Percentiles rank a stretch among this genome's conserved stretches.
phyloP scores from a whole-genome alignment of 257 asterid genomes.

The Eucommia ulmoides region DNA sequence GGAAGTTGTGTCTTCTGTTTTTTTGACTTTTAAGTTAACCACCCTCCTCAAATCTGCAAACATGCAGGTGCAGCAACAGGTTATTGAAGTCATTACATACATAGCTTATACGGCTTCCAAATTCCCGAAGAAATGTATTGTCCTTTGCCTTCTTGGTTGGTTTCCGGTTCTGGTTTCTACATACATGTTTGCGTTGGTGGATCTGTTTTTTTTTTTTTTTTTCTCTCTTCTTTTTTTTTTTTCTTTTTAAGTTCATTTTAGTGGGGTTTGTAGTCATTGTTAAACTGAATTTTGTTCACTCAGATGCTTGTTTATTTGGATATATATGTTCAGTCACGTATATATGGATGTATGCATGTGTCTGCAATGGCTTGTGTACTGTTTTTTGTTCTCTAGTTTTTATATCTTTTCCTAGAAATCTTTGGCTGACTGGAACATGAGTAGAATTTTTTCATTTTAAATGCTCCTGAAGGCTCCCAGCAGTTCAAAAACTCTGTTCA shows the following conservation, averaged over 20 bases:
- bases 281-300: too few species aligned
- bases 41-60: neutral
- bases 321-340: neutral
- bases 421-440: too few species aligned
- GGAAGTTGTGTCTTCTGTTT: constrained; percentile 4
- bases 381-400: too few species aligned
- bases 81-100: constrained; percentile 58
- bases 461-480: too few species aligned
- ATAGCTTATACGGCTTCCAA: constrained; percentile 73
- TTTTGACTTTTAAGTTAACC: constrained; percentile 11
- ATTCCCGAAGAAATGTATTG: constrained; percentile 85
- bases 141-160: constrained; percentile 78
- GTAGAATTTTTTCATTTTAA: too few species aligned
- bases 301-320: too few species aligned
- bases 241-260: too few species aligned
- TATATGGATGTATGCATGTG: neutral
- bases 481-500: too few species aligned
- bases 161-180: neutral
- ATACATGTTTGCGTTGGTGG: neutral
- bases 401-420: too few species aligned
- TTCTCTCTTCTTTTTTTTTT: too few species aligned
- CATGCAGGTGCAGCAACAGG: constrained; percentile 94
- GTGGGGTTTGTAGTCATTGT: too few species aligned
- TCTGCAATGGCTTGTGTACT: neutral
- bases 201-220: too few species aligned